These are phyloP conservation scores for Lolium multiflorum DNA, from an alignment of 176 grass and related monocot species.

Conservation along the genomic window DNA sequence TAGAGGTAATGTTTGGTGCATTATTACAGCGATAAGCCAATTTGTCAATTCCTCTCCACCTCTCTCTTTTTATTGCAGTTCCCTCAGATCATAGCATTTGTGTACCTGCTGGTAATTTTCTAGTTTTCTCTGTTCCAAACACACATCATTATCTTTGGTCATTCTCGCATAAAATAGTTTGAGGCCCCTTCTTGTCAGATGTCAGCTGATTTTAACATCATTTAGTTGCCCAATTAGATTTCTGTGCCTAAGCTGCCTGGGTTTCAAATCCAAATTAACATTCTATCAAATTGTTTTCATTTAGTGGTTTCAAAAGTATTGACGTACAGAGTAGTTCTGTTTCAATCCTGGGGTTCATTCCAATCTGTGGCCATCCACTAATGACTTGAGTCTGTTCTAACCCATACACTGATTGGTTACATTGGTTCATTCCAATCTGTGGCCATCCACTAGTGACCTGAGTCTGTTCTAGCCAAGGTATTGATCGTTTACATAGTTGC, in stretches of 20 bases:
- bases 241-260: background rate
- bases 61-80: background rate
- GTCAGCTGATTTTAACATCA: background rate
- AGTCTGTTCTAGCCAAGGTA: background rate
- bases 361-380: background rate
- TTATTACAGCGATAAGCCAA: background rate
- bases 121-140: background rate
- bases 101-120: background rate
- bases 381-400: background rate
- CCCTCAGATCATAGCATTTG: background rate
- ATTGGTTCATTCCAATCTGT: background rate
- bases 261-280: slow-evolving; percentile 3
- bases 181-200: background rate
- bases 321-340: background rate
- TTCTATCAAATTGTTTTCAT: background rate
- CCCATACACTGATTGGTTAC: background rate
- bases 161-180: background rate
- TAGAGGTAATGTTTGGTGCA: slow-evolving; percentile 1
- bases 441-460: background rate
- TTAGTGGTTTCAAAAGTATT: slow-evolving; percentile 8
- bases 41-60: background rate
- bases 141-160: background rate
- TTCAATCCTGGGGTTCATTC: background rate
- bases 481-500: background rate
- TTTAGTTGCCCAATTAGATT: slow-evolving; percentile 25